Conservation (phyloP, 116 monocot genomes). For the Trichopus zeylanicus region DNA sequence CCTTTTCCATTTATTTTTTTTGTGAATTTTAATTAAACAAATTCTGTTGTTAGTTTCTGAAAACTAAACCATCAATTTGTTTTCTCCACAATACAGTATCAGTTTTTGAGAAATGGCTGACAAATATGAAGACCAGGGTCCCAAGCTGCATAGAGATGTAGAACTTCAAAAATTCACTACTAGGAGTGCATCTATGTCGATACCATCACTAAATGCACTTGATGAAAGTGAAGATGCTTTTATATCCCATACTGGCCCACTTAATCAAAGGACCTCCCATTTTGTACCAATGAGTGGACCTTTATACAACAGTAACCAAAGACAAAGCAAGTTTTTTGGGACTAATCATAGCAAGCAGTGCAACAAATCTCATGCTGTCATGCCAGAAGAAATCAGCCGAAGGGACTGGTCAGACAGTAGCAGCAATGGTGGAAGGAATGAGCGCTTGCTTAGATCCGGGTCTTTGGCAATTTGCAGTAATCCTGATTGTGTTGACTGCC, state of each 20-base stretch:
- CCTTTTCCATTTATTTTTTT: no score
- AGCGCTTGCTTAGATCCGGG: constrained; percentile 48
- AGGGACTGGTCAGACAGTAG: constrained; percentile 12
- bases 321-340: not conserved
- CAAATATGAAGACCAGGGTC: not conserved
- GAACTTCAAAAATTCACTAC: constrained; percentile 23
- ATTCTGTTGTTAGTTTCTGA: no score
- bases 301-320: constrained; percentile 9
- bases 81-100: no score
- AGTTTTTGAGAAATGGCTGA: no score
- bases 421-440: constrained; percentile 18
- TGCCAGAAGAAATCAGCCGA: constrained; percentile 29
- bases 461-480: constrained; percentile 60
- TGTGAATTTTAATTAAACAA: no score
- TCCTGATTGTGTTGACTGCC: constrained; percentile 60
- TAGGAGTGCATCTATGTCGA: constrained; percentile 44
- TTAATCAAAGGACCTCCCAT: constrained; percentile 15
- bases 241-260: constrained; percentile 45
- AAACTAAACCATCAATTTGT: no score
- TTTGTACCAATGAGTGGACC: constrained; percentile 26
- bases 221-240: constrained; percentile 23
- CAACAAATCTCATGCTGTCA: constrained; percentile 17
- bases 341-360: constrained; percentile 10
- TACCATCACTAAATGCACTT: constrained; percentile 15
- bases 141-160: constrained; percentile 11